Evolutionary conservation across 768 basidiomycete species (phyloP).

Genomic region (Lactifluus rugatus): DNA sequence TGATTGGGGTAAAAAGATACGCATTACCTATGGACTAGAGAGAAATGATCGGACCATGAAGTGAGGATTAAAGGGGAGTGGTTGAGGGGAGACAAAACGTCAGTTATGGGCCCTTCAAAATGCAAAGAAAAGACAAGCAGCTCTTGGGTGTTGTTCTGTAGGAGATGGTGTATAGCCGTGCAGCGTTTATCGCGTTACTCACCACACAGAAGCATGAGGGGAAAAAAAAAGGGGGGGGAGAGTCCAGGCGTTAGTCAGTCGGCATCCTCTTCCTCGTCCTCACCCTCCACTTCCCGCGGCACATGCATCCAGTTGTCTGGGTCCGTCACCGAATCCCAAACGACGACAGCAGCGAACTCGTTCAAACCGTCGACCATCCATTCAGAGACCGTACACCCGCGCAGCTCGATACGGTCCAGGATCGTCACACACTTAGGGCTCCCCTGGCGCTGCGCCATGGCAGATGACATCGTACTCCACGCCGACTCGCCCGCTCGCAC

Average conservation of each 20-base stretch:
- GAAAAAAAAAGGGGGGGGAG: background rate
- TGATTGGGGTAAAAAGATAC: background rate
- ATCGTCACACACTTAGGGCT: conserved; percentile 14
- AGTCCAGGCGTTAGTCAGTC: background rate
- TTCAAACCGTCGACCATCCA: conserved; percentile 1
- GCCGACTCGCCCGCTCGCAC: background rate
- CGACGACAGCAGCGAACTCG: conserved; percentile 12
- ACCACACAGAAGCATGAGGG: too few species aligned
- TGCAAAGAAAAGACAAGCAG: too few species aligned
- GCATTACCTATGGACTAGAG: background rate
- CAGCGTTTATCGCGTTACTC: too few species aligned
- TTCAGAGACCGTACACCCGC: conserved; percentile 9
- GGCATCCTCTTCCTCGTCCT: background rate
- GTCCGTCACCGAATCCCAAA: conserved; percentile 13
- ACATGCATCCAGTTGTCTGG: conserved; percentile 13
- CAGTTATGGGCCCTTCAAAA: background rate
- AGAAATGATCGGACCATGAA: background rate
- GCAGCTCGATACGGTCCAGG: conserved; percentile 12
- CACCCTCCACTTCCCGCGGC: conserved; percentile 5
- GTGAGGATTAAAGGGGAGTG: background rate
- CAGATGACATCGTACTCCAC: background rate
- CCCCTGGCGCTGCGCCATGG: conserved; percentile 6
- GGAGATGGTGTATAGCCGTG: too few species aligned
- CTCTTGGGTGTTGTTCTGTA: too few species aligned
- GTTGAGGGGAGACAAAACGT: background rate